Evolutionary conservation across 345 rosid species (phyloP).

Genomic region (Hibiscus mutabilis): DNA sequence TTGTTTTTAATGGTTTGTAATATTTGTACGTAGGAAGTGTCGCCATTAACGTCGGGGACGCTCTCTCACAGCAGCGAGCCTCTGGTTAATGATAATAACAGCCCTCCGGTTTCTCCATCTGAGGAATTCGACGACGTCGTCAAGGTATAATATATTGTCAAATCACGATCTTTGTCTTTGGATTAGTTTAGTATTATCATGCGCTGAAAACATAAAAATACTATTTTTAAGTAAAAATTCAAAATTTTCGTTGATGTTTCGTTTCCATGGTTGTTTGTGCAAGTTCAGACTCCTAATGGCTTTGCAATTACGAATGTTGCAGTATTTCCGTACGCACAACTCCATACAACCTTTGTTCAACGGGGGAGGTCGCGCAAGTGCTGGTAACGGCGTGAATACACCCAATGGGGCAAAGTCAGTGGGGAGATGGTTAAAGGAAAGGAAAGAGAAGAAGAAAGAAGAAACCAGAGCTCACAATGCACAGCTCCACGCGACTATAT

Average conservation of each 20-base stretch:
- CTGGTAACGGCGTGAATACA: conserved; percentile 41
- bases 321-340: conserved; percentile 82
- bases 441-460: conserved; percentile 91
- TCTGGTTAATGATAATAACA: conserved; percentile 46
- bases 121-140: conserved; percentile 40
- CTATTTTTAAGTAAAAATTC: too few species aligned
- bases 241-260: too few species aligned
- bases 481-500: conserved; percentile 77
- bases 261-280: too few species aligned
- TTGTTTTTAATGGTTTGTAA: neutral
- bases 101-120: conserved; percentile 79
- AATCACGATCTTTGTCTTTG: too few species aligned
- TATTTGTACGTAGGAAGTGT: conserved; percentile 58
- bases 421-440: conserved; percentile 93
- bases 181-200: too few species aligned
- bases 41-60: conserved; percentile 92
- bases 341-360: conserved; percentile 70
- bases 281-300: neutral
- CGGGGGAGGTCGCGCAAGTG: conserved; percentile 37
- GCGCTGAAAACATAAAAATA: too few species aligned
- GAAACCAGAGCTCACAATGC: conserved; percentile 82
- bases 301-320: conserved; percentile 12
- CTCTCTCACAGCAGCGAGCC: conserved; percentile 95
- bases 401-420: conserved; percentile 78
- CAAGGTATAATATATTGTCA: conserved; percentile 38